Evolutionary conservation across 1,284 basidiomycete species (phyloP).

Genomic region (Puccinia polysora): DNA sequence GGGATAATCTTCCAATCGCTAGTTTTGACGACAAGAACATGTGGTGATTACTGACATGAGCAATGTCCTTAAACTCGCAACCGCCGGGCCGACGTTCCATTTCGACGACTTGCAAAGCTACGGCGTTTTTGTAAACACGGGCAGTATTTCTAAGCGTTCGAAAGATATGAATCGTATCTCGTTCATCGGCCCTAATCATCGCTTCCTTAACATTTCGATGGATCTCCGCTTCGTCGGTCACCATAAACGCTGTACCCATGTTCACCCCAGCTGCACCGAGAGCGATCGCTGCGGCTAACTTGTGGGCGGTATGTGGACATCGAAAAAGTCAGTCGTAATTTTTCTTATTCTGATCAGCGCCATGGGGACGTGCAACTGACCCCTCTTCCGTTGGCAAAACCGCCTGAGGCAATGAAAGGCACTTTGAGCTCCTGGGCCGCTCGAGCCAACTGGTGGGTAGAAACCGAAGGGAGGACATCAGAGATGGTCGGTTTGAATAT

Average conservation of each 20-base stretch:
- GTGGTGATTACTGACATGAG: conserved; percentile 18
- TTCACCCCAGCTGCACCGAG: conserved; percentile 78
- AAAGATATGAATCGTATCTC: conserved; percentile 80
- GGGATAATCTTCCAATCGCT: too few relatives aligned
- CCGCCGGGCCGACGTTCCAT: conserved; percentile 75
- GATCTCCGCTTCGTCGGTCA: conserved; percentile 63
- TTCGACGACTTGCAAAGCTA: conserved; percentile 72
- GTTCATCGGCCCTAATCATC: conserved; percentile 75
- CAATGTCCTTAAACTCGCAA: conserved; percentile 74
- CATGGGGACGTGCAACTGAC: conserved; percentile 3
- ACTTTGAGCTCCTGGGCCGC: conserved; percentile 77
- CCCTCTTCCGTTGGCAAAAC: conserved; percentile 42
- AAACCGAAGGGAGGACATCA: background rate
- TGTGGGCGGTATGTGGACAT: too few relatives aligned
- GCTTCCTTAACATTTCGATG: conserved; percentile 85
- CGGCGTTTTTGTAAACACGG: conserved; percentile 79
- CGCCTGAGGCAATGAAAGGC: conserved; percentile 81
- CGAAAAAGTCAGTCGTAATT: too few relatives aligned
- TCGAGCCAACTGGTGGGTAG: conserved; percentile 58
- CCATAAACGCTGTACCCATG: conserved; percentile 59
- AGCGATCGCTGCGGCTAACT: conserved; percentile 69
- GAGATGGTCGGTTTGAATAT: background rate
- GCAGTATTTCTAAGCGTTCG: conserved; percentile 74
- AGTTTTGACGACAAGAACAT: background rate
- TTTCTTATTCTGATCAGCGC: too few relatives aligned